Base-by-base conservation (phyloP, 352 stramenopile species). In the Pythium volutum region DNA sequence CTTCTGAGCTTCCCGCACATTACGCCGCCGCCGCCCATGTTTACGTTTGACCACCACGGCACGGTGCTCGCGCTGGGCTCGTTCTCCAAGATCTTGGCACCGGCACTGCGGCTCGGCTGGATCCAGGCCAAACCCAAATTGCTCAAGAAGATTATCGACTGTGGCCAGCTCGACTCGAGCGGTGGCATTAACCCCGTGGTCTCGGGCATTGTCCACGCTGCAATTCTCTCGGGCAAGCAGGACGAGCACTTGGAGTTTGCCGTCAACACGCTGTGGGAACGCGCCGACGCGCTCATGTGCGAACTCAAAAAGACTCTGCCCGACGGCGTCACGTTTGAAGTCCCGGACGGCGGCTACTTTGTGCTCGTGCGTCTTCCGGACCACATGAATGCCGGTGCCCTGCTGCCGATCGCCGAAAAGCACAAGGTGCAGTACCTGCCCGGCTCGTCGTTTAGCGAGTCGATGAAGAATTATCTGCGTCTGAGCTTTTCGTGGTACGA, bases 11-110 rank as follows among this genome's bases (percentile, higher is more conserved):
- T 96, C 76, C 81, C 88, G 47, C 70, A 87, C 69, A 76, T 92
- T 62, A 91, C 75, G 29, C 82, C 84, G 15, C 86, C 87, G n/a
- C 79, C 85, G 45, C 81, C 84, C 25, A 90, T 95, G 70, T 91
- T 92, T 59, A 89, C 80, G 29, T 95, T 93, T 52, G 87, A 94
- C 64, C 42, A 74, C 54, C 78, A 89, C 69, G 87, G 79, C 66
- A 90, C 81, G 14, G 81, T 95, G 51, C 69, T 98, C 27, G 91
- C 91, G 46, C 79, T 98, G 15, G 92, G 89, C 43, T 97, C 86
- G 58, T 98, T 98, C 71, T 98, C 93, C 57, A 98, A 98, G 85
- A 98, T 98, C 55, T 81, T 97, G 31, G 87, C 88, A 27, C 95
- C 93, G 34, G 92, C 91, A 26, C 76, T 98, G 11, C 87, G 95